Percentiles rank a stretch among this genome's conserved stretches.
Evolutionary conservation across 2,329 filamentous ascomycete species (phyloP).

Genomic region (Calonectria crousiana): DNA sequence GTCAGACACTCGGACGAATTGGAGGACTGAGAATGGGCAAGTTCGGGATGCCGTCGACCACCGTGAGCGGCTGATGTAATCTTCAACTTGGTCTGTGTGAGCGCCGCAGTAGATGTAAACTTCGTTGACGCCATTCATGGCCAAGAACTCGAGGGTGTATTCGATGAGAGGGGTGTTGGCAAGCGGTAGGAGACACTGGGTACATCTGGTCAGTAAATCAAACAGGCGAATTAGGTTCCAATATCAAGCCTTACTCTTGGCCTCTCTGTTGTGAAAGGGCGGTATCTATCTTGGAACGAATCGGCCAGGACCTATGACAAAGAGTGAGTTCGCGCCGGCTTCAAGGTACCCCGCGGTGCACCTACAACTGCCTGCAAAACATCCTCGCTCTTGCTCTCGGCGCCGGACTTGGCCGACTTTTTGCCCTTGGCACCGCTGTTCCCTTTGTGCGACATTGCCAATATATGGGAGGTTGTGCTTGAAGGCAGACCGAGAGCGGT

Average conservation of each 20-base stretch:
- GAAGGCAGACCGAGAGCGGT: constrained; percentile 21
- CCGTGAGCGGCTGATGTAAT: constrained; percentile 82
- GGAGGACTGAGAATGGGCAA: constrained; percentile 80
- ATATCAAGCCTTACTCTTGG: constrained; percentile 76
- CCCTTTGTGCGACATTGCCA: constrained; percentile 60
- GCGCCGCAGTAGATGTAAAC: constrained; percentile 93
- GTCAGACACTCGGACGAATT: constrained; percentile 86
- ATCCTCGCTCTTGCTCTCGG: constrained; percentile 69
- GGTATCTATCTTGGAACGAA: constrained; percentile 93
- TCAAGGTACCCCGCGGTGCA: constrained; percentile 47
- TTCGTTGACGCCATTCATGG: constrained; percentile 94
- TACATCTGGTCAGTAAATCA: constrained; percentile 33
- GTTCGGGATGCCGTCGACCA: constrained; percentile 72
- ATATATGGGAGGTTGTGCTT: constrained; percentile 27
- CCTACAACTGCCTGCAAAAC: constrained; percentile 69
- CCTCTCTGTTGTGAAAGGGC: constrained; percentile 87
- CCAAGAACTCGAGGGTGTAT: constrained; percentile 96
- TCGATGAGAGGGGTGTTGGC: constrained; percentile 96
- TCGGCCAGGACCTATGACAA: constrained; percentile 82
- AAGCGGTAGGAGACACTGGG: constrained; percentile 88
- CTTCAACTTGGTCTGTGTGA: constrained; percentile 88
- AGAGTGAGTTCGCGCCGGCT: constrained; percentile 36
- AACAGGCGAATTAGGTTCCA: not conserved
- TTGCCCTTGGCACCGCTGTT: constrained; percentile 62
- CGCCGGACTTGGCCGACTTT: constrained; percentile 62